A percentile compares a stretch with the other conserved stretches of the same genome.
Conservation (phyloP, 345 rosid genomes). For the Murraya paniculata region DNA sequence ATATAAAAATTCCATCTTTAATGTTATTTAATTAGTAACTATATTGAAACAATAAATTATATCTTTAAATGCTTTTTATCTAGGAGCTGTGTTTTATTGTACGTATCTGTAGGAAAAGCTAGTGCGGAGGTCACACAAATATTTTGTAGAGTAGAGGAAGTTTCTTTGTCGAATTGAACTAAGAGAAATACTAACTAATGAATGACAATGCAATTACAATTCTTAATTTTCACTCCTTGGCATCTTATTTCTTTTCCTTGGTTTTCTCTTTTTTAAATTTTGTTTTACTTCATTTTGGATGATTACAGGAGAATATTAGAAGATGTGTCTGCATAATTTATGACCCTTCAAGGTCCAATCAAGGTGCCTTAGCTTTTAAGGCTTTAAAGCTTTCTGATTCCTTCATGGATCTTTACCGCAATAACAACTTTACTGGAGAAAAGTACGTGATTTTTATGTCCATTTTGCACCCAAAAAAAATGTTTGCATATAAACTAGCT, state of each 20-base stretch:
- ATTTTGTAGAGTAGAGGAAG: not conserved
- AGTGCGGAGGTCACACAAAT: not conserved
- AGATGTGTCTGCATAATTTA: slow-evolving; percentile 96
- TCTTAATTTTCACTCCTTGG: not conserved
- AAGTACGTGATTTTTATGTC: slow-evolving; percentile 49
- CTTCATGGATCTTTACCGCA: slow-evolving; percentile 88
- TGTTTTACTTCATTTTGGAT: not conserved
- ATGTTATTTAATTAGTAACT: not conserved
- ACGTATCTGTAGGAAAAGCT: not conserved
- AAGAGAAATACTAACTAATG: not conserved
- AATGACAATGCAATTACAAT: not conserved
- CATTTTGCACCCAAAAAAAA: not conserved
- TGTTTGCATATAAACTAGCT: slow-evolving; percentile 13
- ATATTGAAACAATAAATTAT: not conserved
- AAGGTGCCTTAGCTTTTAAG: slow-evolving; percentile 90
- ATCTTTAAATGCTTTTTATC: not conserved
- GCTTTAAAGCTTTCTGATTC: slow-evolving; percentile 98
- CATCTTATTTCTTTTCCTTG: not conserved
- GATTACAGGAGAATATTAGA: slow-evolving; percentile 80
- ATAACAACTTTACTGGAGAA: slow-evolving; percentile 85
- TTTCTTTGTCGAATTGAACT: not conserved
- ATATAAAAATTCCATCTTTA: not conserved
- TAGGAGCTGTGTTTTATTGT: not conserved
- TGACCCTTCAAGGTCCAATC: slow-evolving; percentile 92
- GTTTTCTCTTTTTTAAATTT: not conserved